Base-by-base conservation (phyloP, 2,329 filamentous ascomycete species). In the Leptographium procerum region DNA sequence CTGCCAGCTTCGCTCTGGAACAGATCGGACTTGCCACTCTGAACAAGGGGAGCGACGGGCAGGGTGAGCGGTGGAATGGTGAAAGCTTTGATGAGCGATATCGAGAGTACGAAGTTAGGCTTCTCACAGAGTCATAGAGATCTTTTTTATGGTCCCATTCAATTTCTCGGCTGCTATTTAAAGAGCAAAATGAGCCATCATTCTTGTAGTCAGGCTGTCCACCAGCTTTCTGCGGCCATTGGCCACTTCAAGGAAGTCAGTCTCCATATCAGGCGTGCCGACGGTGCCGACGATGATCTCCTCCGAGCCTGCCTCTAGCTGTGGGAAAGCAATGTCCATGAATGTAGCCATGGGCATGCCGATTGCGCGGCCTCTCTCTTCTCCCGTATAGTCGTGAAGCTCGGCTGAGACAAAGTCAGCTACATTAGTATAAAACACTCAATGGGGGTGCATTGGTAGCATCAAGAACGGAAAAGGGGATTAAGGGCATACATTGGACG, bases 401-500 rank as follows among this genome's bases (percentile, higher is more conserved):
- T 66, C 64, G 36, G 61, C 64, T 66, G 56, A 36, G 3, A 13
- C 34, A 36, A 11, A 40, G 10, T 6, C 11, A 40, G 6, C 4
- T 40, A 40, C 36, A 22, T n/a, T n/a, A n/a, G n/a, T n/a, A n/a
- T n/a, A n/a, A n/a, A n/a, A n/a, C n/a, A n/a, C n/a, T n/a, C n/a
- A n/a, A n/a, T n/a, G n/a, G n/a, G n/a, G n/a, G n/a, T n/a, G n/a
- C n/a, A n/a, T n/a, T n/a, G n/a, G n/a, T n/a, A n/a, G n/a, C n/a
- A n/a, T n/a, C n/a, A n/a, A 9, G 6, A 52, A 29, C 3, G 33
- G n/a, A 51, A 34, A 55, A 24, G 28, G 47, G 16, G 55, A 53
- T 69, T 58, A 71, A 3, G 33, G 74, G 61, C 62, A 74, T 71
- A 36, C 71, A 70, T 59, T 68, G 55, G 34, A 68, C 60, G 36